Base-by-base conservation (phyloP, 257 asterid genomes). In the Rhazya stricta region DNA sequence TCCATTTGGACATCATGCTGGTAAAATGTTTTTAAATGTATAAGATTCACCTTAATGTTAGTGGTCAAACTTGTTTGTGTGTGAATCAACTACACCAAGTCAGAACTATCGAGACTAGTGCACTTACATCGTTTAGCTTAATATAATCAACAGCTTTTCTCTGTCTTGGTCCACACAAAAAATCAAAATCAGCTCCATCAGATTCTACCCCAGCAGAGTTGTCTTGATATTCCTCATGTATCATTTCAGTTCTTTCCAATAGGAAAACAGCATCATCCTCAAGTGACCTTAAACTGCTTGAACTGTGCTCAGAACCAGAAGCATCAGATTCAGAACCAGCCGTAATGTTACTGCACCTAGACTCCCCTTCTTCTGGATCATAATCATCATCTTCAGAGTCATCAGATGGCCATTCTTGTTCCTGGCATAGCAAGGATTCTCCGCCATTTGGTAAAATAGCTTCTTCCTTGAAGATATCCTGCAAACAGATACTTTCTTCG, bases 381-480 rank as follows among this genome's bases (percentile, higher is more conserved):
- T 92, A 95, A 81, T 95, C 98, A 82, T 79, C 91, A 75, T 95
- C 99, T 83, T 89, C 89, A 56, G 99, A 95, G 80, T 95, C 99
- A 82, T 95, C 99, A 6, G 98, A 92, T 15, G 99, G 99, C 99
- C 96, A 95, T 73, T 90, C 96, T 72, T 89, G 93, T 77, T 85
- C 92, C 25, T 79, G 86, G 79, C 78, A 82, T 45, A 88, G 74
- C 78, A 78, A 74, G 34, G 89, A 79, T 81, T 82, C 91, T 81
- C 82, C 88, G 65, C 83, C 91, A 74, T 88, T 93, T 39, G 92
- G 96, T 42, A 85, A 86, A 77, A 81, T 81, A 82, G 98, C 98
- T 85, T 95, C 99, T 85, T 91, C 97, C 84, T 88, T 91, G 83
- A 95, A 95, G 73, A 95, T 83, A 77, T 91, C 96, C 98, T 92